Evolutionary conservation across 768 basidiomycete genomes (phyloP).

Genomic region (Filobasidium wieringae): DNA sequence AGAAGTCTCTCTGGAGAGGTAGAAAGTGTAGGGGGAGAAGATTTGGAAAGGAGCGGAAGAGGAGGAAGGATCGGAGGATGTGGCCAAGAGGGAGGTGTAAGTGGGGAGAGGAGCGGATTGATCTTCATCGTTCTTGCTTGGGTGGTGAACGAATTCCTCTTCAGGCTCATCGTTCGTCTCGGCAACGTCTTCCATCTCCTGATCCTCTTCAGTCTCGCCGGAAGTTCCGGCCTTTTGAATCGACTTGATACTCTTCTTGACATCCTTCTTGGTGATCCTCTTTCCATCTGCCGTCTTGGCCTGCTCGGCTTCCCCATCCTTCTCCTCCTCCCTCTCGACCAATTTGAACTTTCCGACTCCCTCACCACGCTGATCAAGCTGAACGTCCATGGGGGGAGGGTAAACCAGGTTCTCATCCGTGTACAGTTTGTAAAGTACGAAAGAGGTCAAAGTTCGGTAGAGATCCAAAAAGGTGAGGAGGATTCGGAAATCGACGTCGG

Average conservation of each 20-base stretch:
- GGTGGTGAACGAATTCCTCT: conserved; percentile 39
- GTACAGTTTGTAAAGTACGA: conserved; percentile 96
- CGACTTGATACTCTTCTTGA: conserved; percentile 46
- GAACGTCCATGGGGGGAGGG: conserved; percentile 77
- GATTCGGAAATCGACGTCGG: conserved; percentile 92
- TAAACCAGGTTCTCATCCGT: conserved; percentile 85
- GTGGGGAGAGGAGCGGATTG: conserved; percentile 50
- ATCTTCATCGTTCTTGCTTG: conserved; percentile 30
- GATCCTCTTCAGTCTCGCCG: conserved; percentile 20
- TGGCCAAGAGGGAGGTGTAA: conserved; percentile 37
- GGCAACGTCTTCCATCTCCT: conserved; percentile 24
- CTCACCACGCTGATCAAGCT: conserved; percentile 73
- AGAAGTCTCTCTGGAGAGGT: conserved; percentile 83
- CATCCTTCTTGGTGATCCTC: conserved; percentile 50
- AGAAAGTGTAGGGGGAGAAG: conserved; percentile 80
- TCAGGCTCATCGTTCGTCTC: conserved; percentile 25
- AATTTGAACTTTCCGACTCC: conserved; percentile 80
- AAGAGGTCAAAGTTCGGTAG: conserved; percentile 90
- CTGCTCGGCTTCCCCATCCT: conserved; percentile 31
- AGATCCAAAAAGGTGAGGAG: conserved; percentile 97
- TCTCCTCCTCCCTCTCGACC: conserved; percentile 44
- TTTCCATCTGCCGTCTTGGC: conserved; percentile 40
- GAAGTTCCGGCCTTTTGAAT: conserved; percentile 33
- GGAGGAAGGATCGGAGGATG: conserved; percentile 25
- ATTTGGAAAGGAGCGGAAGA: conserved; percentile 43